These are phyloP conservation scores for Tranzscheliella williamsii DNA, from an alignment of 1,284 basidiomycete species.

Conservation along the genomic window DNA sequence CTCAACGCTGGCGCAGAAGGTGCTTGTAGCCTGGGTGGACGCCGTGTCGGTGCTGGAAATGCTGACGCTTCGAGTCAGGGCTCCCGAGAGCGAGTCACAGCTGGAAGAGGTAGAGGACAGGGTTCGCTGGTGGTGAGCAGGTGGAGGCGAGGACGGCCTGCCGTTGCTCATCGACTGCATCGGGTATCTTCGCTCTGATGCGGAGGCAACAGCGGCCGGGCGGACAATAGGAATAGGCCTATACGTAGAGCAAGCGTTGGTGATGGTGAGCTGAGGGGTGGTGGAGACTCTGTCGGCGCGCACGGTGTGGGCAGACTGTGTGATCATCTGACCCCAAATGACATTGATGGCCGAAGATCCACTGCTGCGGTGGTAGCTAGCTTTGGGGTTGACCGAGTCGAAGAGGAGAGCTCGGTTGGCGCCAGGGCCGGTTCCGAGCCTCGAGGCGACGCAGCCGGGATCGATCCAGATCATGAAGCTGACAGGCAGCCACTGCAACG, in stretches of 20 bases:
- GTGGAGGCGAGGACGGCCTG: too few relatives aligned
- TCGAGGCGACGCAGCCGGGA: constrained; percentile 48
- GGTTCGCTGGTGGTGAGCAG: constrained; percentile 8
- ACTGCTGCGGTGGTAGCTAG: background rate
- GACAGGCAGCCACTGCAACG: constrained; percentile 20
- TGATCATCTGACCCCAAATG: constrained; percentile 37
- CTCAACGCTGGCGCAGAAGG: constrained; percentile 5
- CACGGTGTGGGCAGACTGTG: constrained; percentile 1
- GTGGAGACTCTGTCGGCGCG: too few relatives aligned
- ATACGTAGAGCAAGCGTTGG: constrained; percentile 3
- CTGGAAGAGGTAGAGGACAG: constrained; percentile 19
- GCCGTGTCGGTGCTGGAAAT: constrained; percentile 19
- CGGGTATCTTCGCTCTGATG: constrained; percentile 7
- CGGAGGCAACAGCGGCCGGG: constrained; percentile 4
- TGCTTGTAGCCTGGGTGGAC: constrained; percentile 32
- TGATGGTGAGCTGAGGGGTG: constrained; percentile 20
- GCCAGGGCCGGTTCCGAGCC: constrained; percentile 41
- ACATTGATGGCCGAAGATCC: constrained; percentile 9
- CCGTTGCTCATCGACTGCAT: constrained; percentile 5
- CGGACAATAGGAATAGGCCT: constrained; percentile 31
- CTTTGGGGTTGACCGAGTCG: constrained; percentile 5
- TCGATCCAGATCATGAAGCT: constrained; percentile 52
- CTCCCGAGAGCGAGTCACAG: background rate
- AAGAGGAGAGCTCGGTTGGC: constrained; percentile 8
- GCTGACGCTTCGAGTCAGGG: constrained; percentile 25